Percentiles rank a stretch among this genome's conserved stretches.
Evolutionary conservation across 2,329 filamentous ascomycete species (phyloP).

Genomic region (Neoscytalidium dimidiatum): DNA sequence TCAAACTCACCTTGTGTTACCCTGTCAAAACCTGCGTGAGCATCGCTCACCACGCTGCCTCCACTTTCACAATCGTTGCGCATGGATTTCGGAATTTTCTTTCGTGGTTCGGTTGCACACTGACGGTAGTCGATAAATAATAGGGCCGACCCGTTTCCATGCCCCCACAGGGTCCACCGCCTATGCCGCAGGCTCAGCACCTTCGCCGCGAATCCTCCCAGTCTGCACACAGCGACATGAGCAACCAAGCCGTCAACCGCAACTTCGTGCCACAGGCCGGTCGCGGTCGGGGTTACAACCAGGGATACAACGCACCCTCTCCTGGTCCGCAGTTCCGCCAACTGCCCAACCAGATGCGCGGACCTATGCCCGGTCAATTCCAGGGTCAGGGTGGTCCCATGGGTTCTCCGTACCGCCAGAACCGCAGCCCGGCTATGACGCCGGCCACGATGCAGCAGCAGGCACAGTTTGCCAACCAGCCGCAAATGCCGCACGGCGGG

Average conservation of each 20-base stretch:
- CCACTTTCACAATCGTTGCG: background rate
- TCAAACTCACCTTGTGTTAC: conserved; percentile 5
- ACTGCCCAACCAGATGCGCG: conserved; percentile 52
- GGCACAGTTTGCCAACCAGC: conserved; percentile 50
- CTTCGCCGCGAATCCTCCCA: conserved; percentile 85
- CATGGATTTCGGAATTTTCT: background rate
- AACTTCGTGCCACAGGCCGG: conserved; percentile 45
- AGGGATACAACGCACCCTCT: conserved; percentile 44
- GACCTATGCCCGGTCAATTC: conserved; percentile 55
- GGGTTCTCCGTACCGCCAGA: conserved; percentile 59
- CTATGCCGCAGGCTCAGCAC: conserved; percentile 69
- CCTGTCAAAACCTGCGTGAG: background rate
- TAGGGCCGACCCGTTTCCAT: conserved; percentile 69
- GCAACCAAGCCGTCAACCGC: conserved; percentile 52
- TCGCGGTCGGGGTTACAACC: conserved; percentile 57
- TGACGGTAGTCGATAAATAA: conserved; percentile 33
- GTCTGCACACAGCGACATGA: conserved; percentile 74
- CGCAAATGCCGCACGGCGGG: conserved; percentile 63
- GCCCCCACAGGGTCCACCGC: conserved; percentile 45
- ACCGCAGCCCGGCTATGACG: conserved; percentile 56
- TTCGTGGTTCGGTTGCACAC: conserved; percentile 8
- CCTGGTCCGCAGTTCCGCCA: conserved; percentile 56
- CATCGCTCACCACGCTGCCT: background rate
- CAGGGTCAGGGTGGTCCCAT: conserved; percentile 49
- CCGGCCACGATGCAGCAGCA: conserved; percentile 68